Conservation (phyloP, 768 basidiomycete genomes). For the Mrakia frigida region DNA sequence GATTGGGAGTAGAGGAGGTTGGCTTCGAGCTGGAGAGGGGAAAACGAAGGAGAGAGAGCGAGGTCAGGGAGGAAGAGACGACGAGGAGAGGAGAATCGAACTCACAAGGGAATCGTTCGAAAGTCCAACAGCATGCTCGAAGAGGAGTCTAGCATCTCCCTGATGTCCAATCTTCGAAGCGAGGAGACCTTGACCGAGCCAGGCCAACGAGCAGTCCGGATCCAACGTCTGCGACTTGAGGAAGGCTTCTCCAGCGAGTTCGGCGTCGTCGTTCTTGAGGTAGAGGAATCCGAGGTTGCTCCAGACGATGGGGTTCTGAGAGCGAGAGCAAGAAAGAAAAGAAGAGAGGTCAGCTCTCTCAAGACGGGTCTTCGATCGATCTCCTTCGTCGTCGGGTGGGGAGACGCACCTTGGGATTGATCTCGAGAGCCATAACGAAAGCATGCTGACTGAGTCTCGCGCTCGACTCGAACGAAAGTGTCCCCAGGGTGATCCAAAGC, state of each 20-base stretch:
- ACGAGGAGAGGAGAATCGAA: slow-evolving; percentile 53
- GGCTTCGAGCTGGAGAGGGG: slow-evolving; percentile 59
- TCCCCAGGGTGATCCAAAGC: slow-evolving; percentile 80
- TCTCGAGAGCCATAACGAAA: slow-evolving; percentile 79
- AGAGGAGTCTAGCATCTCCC: slow-evolving; percentile 58
- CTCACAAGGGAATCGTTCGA: slow-evolving; percentile 46
- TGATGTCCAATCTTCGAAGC: slow-evolving; percentile 46
- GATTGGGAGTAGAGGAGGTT: slow-evolving; percentile 70
- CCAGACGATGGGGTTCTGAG: slow-evolving; percentile 70
- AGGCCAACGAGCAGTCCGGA: slow-evolving; percentile 79
- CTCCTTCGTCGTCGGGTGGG: not conserved
- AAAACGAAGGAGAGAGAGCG: not conserved
- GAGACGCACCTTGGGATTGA: slow-evolving; percentile 66
- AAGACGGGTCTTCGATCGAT: no score
- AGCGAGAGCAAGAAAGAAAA: not conserved
- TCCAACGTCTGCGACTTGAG: slow-evolving; percentile 83
- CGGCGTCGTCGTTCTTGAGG: slow-evolving; percentile 67
- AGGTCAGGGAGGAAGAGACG: slow-evolving; percentile 43
- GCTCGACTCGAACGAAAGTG: slow-evolving; percentile 60
- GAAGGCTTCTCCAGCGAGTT: slow-evolving; percentile 80
- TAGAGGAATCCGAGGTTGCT: slow-evolving; percentile 83
- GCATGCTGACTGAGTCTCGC: slow-evolving; percentile 81
- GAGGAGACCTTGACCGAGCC: slow-evolving; percentile 69
- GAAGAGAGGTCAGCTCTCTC: not conserved
- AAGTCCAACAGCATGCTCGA: slow-evolving; percentile 44